A percentile compares a stretch with the other conserved stretches of the same genome.
Evolutionary conservation across 352 stramenopile species (phyloP).

Genomic region (Phytopythium oedochilum): DNA sequence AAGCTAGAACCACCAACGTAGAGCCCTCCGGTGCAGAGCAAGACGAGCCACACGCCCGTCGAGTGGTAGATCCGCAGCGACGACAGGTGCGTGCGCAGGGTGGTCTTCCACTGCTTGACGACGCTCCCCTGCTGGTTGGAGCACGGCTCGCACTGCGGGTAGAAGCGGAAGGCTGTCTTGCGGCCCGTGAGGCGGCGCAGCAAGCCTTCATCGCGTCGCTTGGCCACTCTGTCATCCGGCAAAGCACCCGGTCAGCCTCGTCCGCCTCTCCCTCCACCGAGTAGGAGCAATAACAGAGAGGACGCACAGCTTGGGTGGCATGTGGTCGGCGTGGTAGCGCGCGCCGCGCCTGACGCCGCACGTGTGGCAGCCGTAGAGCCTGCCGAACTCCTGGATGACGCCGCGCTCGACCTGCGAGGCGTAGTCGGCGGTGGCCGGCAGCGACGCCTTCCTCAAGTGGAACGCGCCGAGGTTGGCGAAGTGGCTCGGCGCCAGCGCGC

Average conservation of each 20-base stretch:
- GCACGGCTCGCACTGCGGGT: slow-evolving; percentile 78
- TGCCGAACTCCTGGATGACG: slow-evolving; percentile 76
- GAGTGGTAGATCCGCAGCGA: slow-evolving; percentile 69
- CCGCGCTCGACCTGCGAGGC: slow-evolving; percentile 52
- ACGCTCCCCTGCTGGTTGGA: slow-evolving; percentile 69
- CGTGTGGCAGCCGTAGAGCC: slow-evolving; percentile 80
- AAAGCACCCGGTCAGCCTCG: neutral
- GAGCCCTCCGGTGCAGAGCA: slow-evolving; percentile 68
- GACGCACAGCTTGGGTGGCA: slow-evolving; percentile 78
- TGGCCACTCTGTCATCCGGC: slow-evolving; percentile 35
- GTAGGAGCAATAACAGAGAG: neutral
- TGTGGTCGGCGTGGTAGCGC: slow-evolving; percentile 81
- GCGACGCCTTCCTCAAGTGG: slow-evolving; percentile 67
- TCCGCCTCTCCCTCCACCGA: neutral
- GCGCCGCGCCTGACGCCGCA: slow-evolving; percentile 62
- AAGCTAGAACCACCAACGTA: slow-evolving; percentile 70
- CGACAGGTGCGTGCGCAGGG: slow-evolving; percentile 57
- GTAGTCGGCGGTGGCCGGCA: slow-evolving; percentile 72
- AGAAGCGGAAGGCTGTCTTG: slow-evolving; percentile 73
- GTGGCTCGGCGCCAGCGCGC: slow-evolving; percentile 65
- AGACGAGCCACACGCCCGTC: slow-evolving; percentile 77
- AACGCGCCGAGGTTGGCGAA: slow-evolving; percentile 76
- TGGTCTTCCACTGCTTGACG: slow-evolving; percentile 62
- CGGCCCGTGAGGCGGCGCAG: slow-evolving; percentile 32
- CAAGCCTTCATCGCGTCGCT: slow-evolving; percentile 39